Percentiles rank a stretch among this genome's conserved stretches.
phyloP scores from a whole-genome alignment of 768 basidiomycete species.

The Cytidiella melzeri region DNA sequence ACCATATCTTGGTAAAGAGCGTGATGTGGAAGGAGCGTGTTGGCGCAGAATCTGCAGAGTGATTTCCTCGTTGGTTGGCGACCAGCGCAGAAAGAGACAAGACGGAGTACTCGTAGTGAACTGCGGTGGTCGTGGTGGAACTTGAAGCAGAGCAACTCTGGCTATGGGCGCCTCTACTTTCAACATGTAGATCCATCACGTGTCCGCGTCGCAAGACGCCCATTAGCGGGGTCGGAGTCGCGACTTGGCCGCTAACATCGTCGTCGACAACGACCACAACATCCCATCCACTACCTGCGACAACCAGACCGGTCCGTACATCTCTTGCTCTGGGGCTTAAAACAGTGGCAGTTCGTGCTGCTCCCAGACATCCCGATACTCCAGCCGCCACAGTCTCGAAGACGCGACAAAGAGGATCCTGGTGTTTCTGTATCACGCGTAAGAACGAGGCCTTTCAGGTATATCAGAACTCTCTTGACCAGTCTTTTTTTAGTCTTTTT shows the following conservation, averaged over 20 bases:
- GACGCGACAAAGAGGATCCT: not conserved
- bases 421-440: not conserved
- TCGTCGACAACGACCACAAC: not conserved
- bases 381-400: constrained; percentile 1
- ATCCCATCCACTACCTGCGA: not conserved
- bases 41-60: not conserved
- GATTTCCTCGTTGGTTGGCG: not conserved
- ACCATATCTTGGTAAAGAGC: constrained; percentile 9
- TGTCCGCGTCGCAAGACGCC: not conserved
- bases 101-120: no score
- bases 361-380: not conserved
- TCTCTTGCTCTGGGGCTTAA: no score
- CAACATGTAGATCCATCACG: not conserved
- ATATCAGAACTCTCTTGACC: no score
- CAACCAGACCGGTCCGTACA: not conserved
- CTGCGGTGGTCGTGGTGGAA: no score
- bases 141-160: not conserved
- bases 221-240: not conserved
- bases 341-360: no score
- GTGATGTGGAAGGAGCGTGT: constrained; percentile 13
- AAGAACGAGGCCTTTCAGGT: no score
- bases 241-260: not conserved
- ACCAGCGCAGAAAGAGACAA: constrained; percentile 11
- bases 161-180: not conserved
- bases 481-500: no score